phyloP scores from a whole-genome alignment of 2,329 filamentous ascomycete species.

The Penicillium sp. region DNA sequence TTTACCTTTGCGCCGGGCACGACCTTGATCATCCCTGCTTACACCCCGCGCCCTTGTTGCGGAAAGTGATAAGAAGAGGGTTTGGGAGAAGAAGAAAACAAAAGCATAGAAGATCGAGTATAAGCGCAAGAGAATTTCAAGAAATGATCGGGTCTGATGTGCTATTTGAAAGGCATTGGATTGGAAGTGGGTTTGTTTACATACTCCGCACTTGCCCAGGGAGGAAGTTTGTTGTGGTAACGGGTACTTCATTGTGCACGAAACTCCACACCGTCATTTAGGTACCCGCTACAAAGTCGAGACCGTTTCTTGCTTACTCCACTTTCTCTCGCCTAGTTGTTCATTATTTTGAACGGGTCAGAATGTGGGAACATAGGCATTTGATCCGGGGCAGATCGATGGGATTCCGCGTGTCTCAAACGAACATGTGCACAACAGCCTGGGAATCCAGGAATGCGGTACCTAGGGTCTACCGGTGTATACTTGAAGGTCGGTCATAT shows the following conservation, averaged over 20 bases:
- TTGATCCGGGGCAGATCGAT: constrained; percentile 8
- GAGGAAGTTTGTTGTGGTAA: constrained; percentile 26
- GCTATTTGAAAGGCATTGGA: neutral
- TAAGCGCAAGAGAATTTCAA: neutral
- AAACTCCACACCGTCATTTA: neutral
- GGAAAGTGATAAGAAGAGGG: constrained; percentile 1
- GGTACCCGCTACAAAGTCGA: constrained; percentile 9
- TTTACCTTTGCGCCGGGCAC: constrained; percentile 14
- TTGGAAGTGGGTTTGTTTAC: constrained; percentile 18
- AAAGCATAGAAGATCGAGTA: constrained; percentile 3
- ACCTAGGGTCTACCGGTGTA: neutral
- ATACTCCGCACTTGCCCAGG: constrained; percentile 25
- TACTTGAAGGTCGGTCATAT: neutral
- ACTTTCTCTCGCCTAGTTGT: neutral
- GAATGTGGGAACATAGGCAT: constrained; percentile 10
- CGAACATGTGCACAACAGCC: constrained; percentile 7
- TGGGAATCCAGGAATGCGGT: constrained; percentile 1
- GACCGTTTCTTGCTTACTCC: neutral
- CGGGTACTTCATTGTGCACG: constrained; percentile 2
- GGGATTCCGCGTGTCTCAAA: constrained; percentile 16
- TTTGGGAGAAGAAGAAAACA: neutral
- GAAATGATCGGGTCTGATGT: neutral
- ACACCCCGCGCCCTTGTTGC: constrained; percentile 12
- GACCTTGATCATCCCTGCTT: constrained; percentile 14
- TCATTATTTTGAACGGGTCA: neutral